These are phyloP conservation scores for Halenospora varia DNA, from an alignment of 495 filamentous ascomycete species.

Conservation along the genomic window DNA sequence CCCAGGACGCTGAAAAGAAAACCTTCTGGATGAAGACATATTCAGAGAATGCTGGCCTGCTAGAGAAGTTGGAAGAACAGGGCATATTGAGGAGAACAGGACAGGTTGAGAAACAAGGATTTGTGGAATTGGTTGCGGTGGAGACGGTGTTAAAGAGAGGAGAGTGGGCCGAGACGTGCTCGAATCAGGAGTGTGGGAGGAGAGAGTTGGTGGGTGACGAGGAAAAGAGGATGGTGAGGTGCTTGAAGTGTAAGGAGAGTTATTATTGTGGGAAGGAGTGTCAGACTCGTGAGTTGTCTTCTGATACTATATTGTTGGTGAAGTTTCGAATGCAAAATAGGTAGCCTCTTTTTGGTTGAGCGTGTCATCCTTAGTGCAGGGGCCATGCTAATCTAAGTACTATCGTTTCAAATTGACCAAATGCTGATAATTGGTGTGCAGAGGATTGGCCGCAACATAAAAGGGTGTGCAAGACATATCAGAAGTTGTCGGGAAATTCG, in stretches of 20 bases:
- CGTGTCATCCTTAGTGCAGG: slow-evolving; percentile 99
- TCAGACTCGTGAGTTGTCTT: neutral
- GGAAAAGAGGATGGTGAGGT: slow-evolving; percentile 47
- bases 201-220: slow-evolving; percentile 6
- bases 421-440: too few species aligned
- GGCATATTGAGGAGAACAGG: slow-evolving; percentile 68
- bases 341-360: slow-evolving; percentile 96
- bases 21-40: slow-evolving; percentile 68
- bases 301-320: too few species aligned
- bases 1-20: slow-evolving; percentile 66
- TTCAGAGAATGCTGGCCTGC: slow-evolving; percentile 72
- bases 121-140: slow-evolving; percentile 56
- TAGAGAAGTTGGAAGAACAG: slow-evolving; percentile 60
- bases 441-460: neutral
- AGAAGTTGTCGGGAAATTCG: too few species aligned
- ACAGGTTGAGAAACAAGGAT: slow-evolving; percentile 61
- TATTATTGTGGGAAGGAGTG: slow-evolving; percentile 21
- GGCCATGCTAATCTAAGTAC: slow-evolving; percentile 99
- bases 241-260: slow-evolving; percentile 47
- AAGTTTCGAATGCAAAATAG: too few species aligned
- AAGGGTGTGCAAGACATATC: too few species aligned
- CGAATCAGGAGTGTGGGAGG: slow-evolving; percentile 37
- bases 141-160: slow-evolving; percentile 52
- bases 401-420: slow-evolving; percentile 59
- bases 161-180: slow-evolving; percentile 64